Evolutionary conservation across 2,329 filamentous ascomycete genomes (phyloP).

Genomic region (Mycocentrospora acerina): DNA sequence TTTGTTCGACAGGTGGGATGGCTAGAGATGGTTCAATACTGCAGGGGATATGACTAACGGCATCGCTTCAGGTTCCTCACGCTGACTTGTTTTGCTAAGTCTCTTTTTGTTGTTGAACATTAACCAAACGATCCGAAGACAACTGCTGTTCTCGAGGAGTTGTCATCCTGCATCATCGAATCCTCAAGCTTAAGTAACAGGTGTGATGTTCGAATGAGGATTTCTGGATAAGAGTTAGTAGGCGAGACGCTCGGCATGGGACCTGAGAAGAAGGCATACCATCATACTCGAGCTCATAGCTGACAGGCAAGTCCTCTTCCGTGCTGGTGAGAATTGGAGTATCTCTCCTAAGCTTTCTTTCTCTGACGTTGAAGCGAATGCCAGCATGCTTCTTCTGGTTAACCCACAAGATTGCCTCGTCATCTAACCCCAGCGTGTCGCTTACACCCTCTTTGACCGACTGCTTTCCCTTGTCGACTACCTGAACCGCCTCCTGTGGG

Average conservation of each 20-base stretch:
- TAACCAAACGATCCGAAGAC: slow-evolving; percentile 58
- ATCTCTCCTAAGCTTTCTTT: slow-evolving; percentile 49
- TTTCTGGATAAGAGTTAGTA: slow-evolving; percentile 17
- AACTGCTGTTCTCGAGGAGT: slow-evolving; percentile 65
- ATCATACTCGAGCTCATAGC: slow-evolving; percentile 71
- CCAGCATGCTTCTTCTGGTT: slow-evolving; percentile 65
- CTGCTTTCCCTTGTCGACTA: slow-evolving; percentile 25
- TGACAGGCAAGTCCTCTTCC: slow-evolving; percentile 67
- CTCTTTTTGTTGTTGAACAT: slow-evolving; percentile 2
- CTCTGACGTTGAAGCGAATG: slow-evolving; percentile 64
- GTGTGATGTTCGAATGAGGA: slow-evolving; percentile 36
- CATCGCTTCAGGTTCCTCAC: neutral
- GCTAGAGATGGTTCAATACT: too few species aligned
- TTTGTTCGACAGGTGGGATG: slow-evolving; percentile 4
- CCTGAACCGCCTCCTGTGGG: slow-evolving; percentile 22
- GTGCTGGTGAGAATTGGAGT: slow-evolving; percentile 58
- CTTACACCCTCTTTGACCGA: slow-evolving; percentile 12
- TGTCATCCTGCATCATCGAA: slow-evolving; percentile 61
- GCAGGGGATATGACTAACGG: neutral
- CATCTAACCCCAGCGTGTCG: slow-evolving; percentile 11
- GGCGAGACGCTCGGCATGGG: neutral
- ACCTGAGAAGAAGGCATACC: slow-evolving; percentile 53
- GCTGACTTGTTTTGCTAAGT: slow-evolving; percentile 2
- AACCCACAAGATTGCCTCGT: slow-evolving; percentile 64
- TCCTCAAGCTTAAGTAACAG: slow-evolving; percentile 59